Percentiles rank a stretch among this genome's conserved stretches.
Conservation (phyloP, 2,329 filamentous ascomycete genomes). For the Sclerotinia borealis region DNA sequence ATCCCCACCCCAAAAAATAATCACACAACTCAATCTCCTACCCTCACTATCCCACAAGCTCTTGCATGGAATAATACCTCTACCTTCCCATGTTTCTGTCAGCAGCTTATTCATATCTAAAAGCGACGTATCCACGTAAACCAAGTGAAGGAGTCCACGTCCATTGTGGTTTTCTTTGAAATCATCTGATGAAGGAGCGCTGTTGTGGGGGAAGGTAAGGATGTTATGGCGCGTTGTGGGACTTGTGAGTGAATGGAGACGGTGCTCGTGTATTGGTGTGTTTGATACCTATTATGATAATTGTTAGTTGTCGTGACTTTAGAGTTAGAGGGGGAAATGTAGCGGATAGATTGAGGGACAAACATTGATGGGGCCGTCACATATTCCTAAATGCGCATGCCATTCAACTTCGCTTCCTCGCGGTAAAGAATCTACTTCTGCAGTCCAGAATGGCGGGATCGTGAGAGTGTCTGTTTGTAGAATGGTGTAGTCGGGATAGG, state of each 20-base stretch:
- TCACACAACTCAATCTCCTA: conserved; percentile 26
- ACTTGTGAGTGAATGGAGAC: not conserved
- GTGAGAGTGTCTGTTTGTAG: not conserved
- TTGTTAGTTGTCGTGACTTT: not conserved
- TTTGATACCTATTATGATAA: conserved; percentile 1
- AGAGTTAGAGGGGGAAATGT: not conserved
- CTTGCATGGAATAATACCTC: conserved; percentile 36
- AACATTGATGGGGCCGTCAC: conserved; percentile 17
- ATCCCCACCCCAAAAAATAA: not conserved
- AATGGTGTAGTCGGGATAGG: not conserved
- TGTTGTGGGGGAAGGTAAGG: not conserved
- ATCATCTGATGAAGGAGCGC: conserved; percentile 6
- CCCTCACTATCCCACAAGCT: conserved; percentile 39
- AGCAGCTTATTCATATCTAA: not conserved
- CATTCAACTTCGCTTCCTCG: conserved; percentile 74
- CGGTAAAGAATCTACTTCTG: conserved; percentile 72
- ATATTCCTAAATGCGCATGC: conserved; percentile 62
- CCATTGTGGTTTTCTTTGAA: not conserved
- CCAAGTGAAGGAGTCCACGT: not conserved
- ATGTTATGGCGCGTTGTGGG: conserved; percentile 10
- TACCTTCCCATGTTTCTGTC: not conserved
- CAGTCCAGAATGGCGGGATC: conserved; percentile 63
- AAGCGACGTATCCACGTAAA: conserved; percentile 10
- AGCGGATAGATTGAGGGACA: not conserved
- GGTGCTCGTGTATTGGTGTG: not conserved